Evolutionary conservation across 2,329 filamentous ascomycete species (phyloP), one percentile per base, ranked within the genome.

Genomic region (Chrysosporium keratinophilum): DNA sequence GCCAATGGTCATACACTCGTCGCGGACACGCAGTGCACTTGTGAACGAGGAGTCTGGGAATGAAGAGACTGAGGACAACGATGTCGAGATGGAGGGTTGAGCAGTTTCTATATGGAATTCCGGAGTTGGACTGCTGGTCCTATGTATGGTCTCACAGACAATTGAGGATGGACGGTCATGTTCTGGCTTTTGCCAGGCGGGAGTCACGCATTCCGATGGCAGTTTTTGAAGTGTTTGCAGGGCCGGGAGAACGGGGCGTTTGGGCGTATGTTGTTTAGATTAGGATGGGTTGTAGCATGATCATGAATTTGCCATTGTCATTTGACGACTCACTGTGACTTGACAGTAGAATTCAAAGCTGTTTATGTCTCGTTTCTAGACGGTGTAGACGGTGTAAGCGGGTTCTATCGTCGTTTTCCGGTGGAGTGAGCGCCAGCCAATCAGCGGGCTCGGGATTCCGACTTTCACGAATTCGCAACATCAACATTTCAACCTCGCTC

Each of bases 81-180:
- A 84, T 62, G 77, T 84, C 33, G 71, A 78, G 51, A 85, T 85
- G 82, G 74, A 70, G 33, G 78, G 75, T 46, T 55, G 17, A 23
- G 9, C 9, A 14, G 23, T 28, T 28, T 11, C 7, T 37, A 20
- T 43, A 43, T 12, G n/a, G 41, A 43, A 43, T n/a, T 20, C 11
- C 17, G 19, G 34, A n/a, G 15, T 40, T 40, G 15, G 15, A 17
- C 12, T 14, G 11, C 11, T 40, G 15, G 12, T 40, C 15, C 15
- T 10, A 4, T 40, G 15, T 40, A 40, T 40, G 23, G 23, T 28
- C 23, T 28, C 23, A 28, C 3, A 28, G 23, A 7, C 7, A 7
- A 28, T 10, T 37, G 35, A n/a, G 35, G 35, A n/a, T 37, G 35
- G 35, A 42, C 5, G 12, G 17, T 17, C 40, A 7, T 28, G 7